Base-by-base conservation (phyloP, 2,329 filamentous ascomycete species). In the Aspergillus versicolor region DNA sequence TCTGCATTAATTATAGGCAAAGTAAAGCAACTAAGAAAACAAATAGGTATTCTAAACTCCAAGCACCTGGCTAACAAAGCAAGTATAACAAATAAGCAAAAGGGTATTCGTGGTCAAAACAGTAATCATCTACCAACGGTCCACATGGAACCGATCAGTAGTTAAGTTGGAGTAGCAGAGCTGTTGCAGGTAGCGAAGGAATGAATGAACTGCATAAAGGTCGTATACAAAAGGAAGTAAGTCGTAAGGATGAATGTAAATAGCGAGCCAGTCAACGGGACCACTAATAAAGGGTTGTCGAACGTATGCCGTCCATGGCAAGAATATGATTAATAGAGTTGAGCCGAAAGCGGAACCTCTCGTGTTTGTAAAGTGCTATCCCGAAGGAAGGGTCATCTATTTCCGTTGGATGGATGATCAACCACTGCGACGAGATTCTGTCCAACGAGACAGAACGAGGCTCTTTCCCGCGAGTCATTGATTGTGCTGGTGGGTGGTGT, bases 341-440 rank as follows among this genome's bases (percentile, higher is more conserved):
- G 24, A 7, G 61, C 62, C 60, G 63, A 62, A 63, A 53, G 65
- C 64, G 65, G 65, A 63, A 66, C 63, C 63, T 66, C 65, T 67
- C 63, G 63, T 64, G 65, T 50, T 56, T 60, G 61, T 60, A 61
- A 58, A 53, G 63, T 60, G 63, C 59, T 53, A 32, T 52, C 71
- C 84, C 84, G 86, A 86, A 21, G 21, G 21, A 21, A 86, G 84
- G 84, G 83, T 84, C 83, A 86, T 87, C 86, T 83, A 86, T 86
- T 86, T 83, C 84, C 82, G n/a, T 15, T 44, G 42, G 3, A 42
- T 49, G 32, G 53, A 50, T 54, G 52, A 41, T 27, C 34, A 27
- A n/a, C 30, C 32, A 4, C 24, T 32, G 19, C 30, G 27, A 12
- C 13, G 30, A 52, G 49, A 11, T 43, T 19, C 40, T 27, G 21